Evolutionary conservation across 2,329 filamentous ascomycete genomes (phyloP), one percentile per base, ranked within the genome.

Genomic region (Diplodia intermedia): DNA sequence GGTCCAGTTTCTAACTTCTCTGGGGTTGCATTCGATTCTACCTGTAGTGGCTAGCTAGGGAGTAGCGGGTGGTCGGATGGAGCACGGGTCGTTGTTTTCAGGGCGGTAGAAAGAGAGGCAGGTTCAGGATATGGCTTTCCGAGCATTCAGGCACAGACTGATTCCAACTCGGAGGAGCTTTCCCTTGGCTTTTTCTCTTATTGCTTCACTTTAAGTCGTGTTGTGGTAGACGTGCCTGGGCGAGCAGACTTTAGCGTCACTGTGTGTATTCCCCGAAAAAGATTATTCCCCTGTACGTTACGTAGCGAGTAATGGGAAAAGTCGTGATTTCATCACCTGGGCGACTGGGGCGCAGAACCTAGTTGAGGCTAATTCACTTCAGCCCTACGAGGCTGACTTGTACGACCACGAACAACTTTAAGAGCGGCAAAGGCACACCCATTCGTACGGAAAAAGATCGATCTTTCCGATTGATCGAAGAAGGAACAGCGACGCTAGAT

Each of bases 241-340:
- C 29, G 60, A 63, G 47, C 60, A 63, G 60, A 63, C 47, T 63
- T 56, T 63, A 63, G 60, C 60, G 60, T 52, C 60, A 52, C 57
- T 52, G 60, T 63, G 60, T 63, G 29, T 63, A 63, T 63, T 63
- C 47, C 60, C 60, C 60, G 60, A 63, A 63, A 63, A 63, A 63
- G 60, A 63, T 63, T 63, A 63, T 63, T 63, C 47, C 60, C 60
- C 60, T 63, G 60, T 63, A 63, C 43, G 47, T 63, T 63, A 62
- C 54, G 47, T 62, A 63, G 60, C 60, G 31, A 63, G 60, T 62
- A 63, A 63, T 63, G 60, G 60, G 47, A 63, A 63, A 53, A 63
- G 60, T 52, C 60, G 60, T 63, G 60, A 63, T n/a, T 33, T 63
- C n/a, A 62, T 33, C n/a, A 36, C 43, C 40, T 53, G 47, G n/a